Evolutionary conservation across 2,329 filamentous ascomycete genomes (phyloP), one percentile per base, ranked within the genome.

Genomic region (Alternaria sp.): DNA sequence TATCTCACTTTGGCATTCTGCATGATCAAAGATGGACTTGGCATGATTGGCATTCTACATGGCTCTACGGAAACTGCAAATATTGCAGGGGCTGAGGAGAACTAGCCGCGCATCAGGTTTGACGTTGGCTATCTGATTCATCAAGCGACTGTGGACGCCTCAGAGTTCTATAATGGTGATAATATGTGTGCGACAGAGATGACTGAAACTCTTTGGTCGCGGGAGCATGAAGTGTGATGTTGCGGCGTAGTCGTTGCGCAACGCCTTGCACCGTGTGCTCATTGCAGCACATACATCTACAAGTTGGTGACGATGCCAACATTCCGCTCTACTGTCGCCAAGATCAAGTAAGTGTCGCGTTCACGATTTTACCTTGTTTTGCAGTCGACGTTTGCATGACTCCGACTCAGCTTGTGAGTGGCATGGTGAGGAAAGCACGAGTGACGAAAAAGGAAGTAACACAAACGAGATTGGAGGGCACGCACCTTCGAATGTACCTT

Each of bases 401-500:
- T 36, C 17, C 17, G 26, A 32, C 28, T 51, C 49, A 6, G 49
- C 9, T 21, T 19, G 17, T 23, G 40, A 43, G 44, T 52, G 56
- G 50, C 21, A 19, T 52, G 26, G 23, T 44, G 21, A 55, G 25
- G 49, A 57, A 63, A 64, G 59, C 55, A 62, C 25, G 58, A 26
- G 50, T 49, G 55, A 61, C 61, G 36, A 62, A 65, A 63, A 40
- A 64, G 59, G 59, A 68, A 71, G 65, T 63, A 43, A 69, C 61
- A 63, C 61, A 66, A 69, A 71, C 58, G 54, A 69, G 64, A 70
- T 30, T 40, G 30, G 55, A 69, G 67, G 65, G 66, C 67, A 76
- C 75, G 67, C 70, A 76, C 74, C 75, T 76, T 66, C 49, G 60
- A 54, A 36, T 62, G 66, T 64, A 58, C 61, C 64, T 64, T 50